A percentile compares a stretch with the other conserved stretches of the same genome.
Conservation (phyloP, 2,329 filamentous ascomycete genomes). For the Talaromyces atroroseus region DNA sequence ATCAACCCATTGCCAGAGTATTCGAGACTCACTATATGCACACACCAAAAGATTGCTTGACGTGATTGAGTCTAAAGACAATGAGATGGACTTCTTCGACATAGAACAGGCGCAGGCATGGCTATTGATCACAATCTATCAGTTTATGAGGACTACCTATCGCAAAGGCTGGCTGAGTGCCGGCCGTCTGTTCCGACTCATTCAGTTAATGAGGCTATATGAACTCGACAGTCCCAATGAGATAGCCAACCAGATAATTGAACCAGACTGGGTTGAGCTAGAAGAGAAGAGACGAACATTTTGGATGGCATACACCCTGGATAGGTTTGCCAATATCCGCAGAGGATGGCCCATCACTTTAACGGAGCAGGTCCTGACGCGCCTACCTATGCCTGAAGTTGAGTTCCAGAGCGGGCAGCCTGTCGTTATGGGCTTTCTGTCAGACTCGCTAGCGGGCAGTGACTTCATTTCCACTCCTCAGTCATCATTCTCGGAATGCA, state of each 20-base stretch:
- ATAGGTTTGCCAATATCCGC: constrained; percentile 90
- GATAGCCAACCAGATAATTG: constrained; percentile 87
- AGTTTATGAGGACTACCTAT: constrained; percentile 98
- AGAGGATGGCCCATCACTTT: constrained; percentile 96
- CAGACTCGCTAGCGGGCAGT: constrained; percentile 23
- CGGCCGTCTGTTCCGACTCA: constrained; percentile 71
- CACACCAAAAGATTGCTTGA: constrained; percentile 87
- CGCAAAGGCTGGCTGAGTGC: constrained; percentile 91
- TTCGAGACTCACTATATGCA: constrained; percentile 85
- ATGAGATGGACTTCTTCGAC: constrained; percentile 82
- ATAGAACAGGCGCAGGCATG: constrained; percentile 83
- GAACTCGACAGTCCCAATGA: constrained; percentile 73
- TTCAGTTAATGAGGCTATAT: constrained; percentile 90
- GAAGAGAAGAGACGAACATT: constrained; percentile 90
- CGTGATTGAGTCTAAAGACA: constrained; percentile 82
- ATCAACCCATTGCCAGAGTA: constrained; percentile 69
- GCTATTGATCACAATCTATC: constrained; percentile 73
- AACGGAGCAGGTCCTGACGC: constrained; percentile 32
- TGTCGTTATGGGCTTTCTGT: constrained; percentile 23
- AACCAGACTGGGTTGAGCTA: constrained; percentile 86
- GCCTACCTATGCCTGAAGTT: constrained; percentile 31
- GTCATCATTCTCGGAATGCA: constrained; percentile 29
- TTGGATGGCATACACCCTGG: constrained; percentile 88
- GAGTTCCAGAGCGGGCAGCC: constrained; percentile 32
- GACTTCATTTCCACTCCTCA: constrained; percentile 14